Base-by-base conservation (phyloP, 805 yeast genomes). In the Spathaspora girioi region DNA sequence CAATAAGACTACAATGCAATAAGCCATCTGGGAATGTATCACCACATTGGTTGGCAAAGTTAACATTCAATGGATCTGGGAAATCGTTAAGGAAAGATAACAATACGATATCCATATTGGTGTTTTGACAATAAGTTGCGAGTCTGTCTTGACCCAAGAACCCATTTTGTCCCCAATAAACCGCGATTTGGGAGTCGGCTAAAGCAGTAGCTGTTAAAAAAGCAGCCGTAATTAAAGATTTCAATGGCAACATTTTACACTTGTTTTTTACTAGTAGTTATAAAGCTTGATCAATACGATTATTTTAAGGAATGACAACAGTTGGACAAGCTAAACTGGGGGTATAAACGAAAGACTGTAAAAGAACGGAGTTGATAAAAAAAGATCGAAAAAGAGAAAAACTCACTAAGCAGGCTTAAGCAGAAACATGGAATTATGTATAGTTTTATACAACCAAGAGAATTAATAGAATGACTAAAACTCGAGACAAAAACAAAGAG, bases 61-160 rank as follows among this genome's bases (percentile, higher is more conserved):
- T 58, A n/a, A 59, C 48, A 31, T 53, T 43, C 15, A 57, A 41
- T 38, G 57, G 53, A 14, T 57, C 54, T 26, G 89, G 84, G 69
- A 85, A 89, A 14, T 70, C 65, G 50, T 78, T 69, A 60, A 90
- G 65, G 68, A 91, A 91, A 1, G 97, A 79, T 35, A 89, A 61
- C 12, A 90, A 61, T 51, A 85, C 70, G 49, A 87, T 79, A 59
- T 88, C 96, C 31, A 87, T 89, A 44, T 82, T 76, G 49, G 80
- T 79, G 50, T 81, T 73, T 53, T 75, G 71, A 74, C 96, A 89
- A 73, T 87, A 87, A 44, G 59, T 45, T 20, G 56, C 47, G 58
- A 70, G 60, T 43, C 59, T 46, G 49, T 69, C 52, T 50, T 68
- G 69, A 54, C 69, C 67, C 38, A 55, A 55, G 19, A 52, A 57